phyloP scores from a whole-genome alignment of 495 filamentous ascomycete genomes.

The Sordaria brevicollis region DNA sequence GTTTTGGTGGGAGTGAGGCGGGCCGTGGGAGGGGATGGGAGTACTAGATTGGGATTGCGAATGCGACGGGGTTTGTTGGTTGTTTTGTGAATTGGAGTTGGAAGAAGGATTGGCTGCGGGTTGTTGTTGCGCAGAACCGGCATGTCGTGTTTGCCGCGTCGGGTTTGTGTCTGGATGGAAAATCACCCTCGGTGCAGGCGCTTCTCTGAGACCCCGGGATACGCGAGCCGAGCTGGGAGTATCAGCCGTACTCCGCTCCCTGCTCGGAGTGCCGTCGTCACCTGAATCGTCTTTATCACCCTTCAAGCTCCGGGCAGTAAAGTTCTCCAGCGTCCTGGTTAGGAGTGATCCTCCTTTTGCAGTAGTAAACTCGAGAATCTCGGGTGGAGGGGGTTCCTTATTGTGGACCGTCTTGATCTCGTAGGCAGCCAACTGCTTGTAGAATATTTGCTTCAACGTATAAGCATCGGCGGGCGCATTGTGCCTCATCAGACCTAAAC shows the following conservation, averaged over 20 bases:
- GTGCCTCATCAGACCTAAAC: conserved; percentile 48
- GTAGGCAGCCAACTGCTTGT: conserved; percentile 73
- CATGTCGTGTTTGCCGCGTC: conserved; percentile 47
- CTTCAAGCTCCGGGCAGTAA: conserved; percentile 30
- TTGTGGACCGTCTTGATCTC: conserved; percentile 63
- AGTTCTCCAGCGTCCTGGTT: conserved; percentile 70
- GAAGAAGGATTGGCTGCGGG: conserved; percentile 19
- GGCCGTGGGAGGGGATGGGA: conserved; percentile 5
- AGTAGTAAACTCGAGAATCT: conserved; percentile 67
- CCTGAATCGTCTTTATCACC: conserved; percentile 42
- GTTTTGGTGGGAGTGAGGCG: conserved; percentile 17
- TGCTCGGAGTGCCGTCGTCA: conserved; percentile 53
- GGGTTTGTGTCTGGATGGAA: conserved; percentile 67
- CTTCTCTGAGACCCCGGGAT: conserved; percentile 63
- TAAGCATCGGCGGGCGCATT: conserved; percentile 66
- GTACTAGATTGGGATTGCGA: conserved; percentile 11
- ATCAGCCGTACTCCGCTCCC: conserved; percentile 51
- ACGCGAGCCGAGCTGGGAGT: conserved; percentile 47
- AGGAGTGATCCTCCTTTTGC: conserved; percentile 67
- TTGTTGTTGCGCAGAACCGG: conserved; percentile 34
- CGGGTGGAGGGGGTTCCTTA: conserved; percentile 67
- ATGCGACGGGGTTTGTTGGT: conserved; percentile 12
- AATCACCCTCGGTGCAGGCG: conserved; percentile 66
- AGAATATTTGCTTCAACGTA: conserved; percentile 69
- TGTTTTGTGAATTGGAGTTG: conserved; percentile 17